These are phyloP conservation scores for Croton setiger DNA, from an alignment of 441 rosid species.

Conservation along the genomic window DNA sequence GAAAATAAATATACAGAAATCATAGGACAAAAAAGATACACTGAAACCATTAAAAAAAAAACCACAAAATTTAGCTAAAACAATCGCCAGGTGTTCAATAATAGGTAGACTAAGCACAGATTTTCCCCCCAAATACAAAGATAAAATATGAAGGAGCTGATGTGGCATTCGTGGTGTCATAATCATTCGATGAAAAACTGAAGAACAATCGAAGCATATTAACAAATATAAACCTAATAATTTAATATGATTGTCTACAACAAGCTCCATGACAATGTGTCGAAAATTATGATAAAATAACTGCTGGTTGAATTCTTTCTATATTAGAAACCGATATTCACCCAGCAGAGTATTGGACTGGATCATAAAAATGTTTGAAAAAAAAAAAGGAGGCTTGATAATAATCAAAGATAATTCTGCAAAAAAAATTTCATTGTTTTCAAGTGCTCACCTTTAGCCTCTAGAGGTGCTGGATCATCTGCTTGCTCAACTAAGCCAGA, in stretches of 20 bases:
- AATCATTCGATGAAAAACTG: not conserved
- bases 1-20: constrained; percentile 5
- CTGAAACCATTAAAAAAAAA: not conserved
- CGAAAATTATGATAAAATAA: not conserved
- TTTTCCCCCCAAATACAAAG: not conserved
- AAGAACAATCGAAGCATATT: not conserved
- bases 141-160: not conserved
- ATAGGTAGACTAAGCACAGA: not conserved
- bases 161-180: not conserved
- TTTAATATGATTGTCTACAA: not conserved
- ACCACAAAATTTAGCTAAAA: not conserved
- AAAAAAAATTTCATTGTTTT: not conserved
- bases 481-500: constrained; percentile 31
- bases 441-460: constrained; percentile 33
- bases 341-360: not conserved
- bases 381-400: not conserved
- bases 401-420: not conserved
- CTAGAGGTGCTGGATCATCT: constrained; percentile 32
- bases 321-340: not conserved
- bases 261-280: constrained; percentile 1
- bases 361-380: not conserved
- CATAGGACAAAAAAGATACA: not conserved
- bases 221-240: not conserved
- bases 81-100: not conserved
- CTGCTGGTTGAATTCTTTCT: not conserved